These are phyloP conservation scores for Pleurotus cornucopiae DNA, from an alignment of 768 basidiomycete genomes.

Conservation along the genomic window DNA sequence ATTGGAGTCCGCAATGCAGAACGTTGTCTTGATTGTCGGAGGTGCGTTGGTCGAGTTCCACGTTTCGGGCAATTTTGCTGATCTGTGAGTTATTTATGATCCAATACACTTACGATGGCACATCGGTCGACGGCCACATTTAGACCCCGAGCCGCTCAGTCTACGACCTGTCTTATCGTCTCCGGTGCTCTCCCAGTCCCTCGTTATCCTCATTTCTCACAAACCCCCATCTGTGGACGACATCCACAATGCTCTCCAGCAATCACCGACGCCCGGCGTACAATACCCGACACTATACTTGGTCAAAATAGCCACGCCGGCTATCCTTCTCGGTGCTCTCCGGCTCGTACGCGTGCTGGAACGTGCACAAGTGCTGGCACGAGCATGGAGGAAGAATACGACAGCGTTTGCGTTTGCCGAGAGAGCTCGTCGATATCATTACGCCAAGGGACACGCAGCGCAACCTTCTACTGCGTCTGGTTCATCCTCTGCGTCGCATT, in stretches of 20 bases:
- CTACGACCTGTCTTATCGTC: conserved; percentile 33
- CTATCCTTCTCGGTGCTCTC: conserved; percentile 33
- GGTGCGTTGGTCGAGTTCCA: background rate
- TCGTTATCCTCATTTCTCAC: conserved; percentile 39
- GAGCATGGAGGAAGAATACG: conserved; percentile 20
- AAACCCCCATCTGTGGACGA: conserved; percentile 22
- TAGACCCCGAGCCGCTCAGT: conserved; percentile 16
- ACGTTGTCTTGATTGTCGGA: conserved; percentile 1
- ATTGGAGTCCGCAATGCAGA: background rate
- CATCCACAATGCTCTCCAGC: conserved; percentile 15
- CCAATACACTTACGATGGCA: background rate
- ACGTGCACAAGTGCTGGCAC: conserved; percentile 33
- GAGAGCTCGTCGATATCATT: background rate
- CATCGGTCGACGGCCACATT: background rate
- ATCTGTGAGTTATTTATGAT: background rate
- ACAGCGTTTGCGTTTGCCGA: conserved; percentile 14
- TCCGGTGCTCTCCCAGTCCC: conserved; percentile 23
- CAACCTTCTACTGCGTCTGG: background rate
- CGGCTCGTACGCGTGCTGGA: conserved; percentile 37
- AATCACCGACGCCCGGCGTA: background rate
- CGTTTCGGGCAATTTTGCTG: too few relatives aligned
- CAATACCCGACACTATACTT: conserved; percentile 24
- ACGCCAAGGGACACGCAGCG: background rate
- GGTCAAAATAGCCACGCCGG: conserved; percentile 27
- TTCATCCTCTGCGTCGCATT: background rate